Percentiles rank a stretch among this genome's conserved stretches.
These are phyloP conservation scores for Eutrema yunnanense DNA, from an alignment of 345 rosid genomes.

Conservation along the genomic window DNA sequence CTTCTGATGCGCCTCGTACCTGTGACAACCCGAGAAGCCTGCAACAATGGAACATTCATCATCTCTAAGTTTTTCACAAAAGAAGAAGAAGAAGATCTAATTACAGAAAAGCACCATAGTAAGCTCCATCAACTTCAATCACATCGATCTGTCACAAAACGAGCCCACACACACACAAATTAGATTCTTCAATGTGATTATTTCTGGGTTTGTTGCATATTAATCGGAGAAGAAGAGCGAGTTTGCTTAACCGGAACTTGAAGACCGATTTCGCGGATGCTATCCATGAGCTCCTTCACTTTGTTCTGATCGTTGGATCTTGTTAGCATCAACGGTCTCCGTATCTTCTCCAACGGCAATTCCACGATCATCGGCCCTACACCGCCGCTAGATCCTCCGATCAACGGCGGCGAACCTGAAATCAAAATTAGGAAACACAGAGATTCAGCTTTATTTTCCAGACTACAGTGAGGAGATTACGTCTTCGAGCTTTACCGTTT, in stretches of 20 bases:
- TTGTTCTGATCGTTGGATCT: slow-evolving; percentile 78
- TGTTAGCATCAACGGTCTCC: slow-evolving; percentile 80
- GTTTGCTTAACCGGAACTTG: slow-evolving; percentile 67
- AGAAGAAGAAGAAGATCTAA: neutral
- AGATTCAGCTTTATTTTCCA: neutral
- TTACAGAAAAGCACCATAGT: slow-evolving; percentile 47
- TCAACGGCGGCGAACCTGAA: slow-evolving; percentile 32
- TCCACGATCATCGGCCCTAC: slow-evolving; percentile 64
- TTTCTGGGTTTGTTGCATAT: neutral
- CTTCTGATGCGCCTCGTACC: slow-evolving; percentile 83
- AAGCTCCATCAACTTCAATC: slow-evolving; percentile 85
- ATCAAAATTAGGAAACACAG: neutral
- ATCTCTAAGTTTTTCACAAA: neutral
- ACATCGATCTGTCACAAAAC: slow-evolving; percentile 74
- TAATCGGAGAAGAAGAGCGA: neutral
- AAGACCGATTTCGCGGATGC: slow-evolving; percentile 71
- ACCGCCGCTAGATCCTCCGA: slow-evolving; percentile 24
- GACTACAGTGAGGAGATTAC: neutral
- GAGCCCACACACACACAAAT: neutral
- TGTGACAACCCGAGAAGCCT: slow-evolving; percentile 96
- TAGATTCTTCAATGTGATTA: neutral
- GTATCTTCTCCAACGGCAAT: slow-evolving; percentile 67
- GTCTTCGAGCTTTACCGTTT: slow-evolving; percentile 36
- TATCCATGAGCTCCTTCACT: slow-evolving; percentile 82
- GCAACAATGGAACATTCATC: neutral